phyloP scores from a whole-genome alignment of 768 basidiomycete genomes.

The Lactarius pseudohatsudake region DNA sequence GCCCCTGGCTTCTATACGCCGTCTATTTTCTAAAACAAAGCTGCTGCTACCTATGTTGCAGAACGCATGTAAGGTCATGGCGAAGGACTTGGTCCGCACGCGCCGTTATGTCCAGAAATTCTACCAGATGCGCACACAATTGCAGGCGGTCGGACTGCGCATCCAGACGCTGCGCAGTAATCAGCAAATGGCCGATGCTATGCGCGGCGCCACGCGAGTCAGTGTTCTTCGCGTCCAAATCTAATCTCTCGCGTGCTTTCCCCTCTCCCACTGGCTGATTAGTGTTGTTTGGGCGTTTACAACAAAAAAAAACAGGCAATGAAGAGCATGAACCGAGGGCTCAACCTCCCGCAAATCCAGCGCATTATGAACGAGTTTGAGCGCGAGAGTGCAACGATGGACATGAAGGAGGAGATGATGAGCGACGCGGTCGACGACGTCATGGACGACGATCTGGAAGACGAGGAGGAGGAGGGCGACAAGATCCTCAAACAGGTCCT shows the following conservation, averaged over 20 bases:
- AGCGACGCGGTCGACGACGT: conserved; percentile 96
- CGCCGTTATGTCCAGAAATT: conserved; percentile 96
- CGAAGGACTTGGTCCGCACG: conserved; percentile 96
- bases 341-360: conserved; percentile 93
- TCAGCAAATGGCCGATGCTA: conserved; percentile 99
- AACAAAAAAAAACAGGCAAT: conserved; percentile 65
- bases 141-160: conserved; percentile 91
- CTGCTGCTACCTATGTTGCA: conserved; percentile 36
- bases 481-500: conserved; percentile 94
- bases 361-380: conserved; percentile 98
- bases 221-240: conserved; percentile 33
- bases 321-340: conserved; percentile 94
- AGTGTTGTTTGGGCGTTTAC: neutral
- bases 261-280: neutral
- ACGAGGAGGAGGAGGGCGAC: conserved; percentile 95
- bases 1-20: conserved; percentile 26
- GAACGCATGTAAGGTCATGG: conserved; percentile 99
- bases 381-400: conserved; percentile 96
- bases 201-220: conserved; percentile 96
- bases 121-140: conserved; percentile 97
- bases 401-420: conserved; percentile 99
- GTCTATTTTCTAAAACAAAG: neutral
- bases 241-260: neutral
- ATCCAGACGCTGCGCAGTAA: conserved; percentile 97
- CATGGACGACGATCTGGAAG: conserved; percentile 89